phyloP scores from a whole-genome alignment of 345 rosid species.

The Acer campestre region DNA sequence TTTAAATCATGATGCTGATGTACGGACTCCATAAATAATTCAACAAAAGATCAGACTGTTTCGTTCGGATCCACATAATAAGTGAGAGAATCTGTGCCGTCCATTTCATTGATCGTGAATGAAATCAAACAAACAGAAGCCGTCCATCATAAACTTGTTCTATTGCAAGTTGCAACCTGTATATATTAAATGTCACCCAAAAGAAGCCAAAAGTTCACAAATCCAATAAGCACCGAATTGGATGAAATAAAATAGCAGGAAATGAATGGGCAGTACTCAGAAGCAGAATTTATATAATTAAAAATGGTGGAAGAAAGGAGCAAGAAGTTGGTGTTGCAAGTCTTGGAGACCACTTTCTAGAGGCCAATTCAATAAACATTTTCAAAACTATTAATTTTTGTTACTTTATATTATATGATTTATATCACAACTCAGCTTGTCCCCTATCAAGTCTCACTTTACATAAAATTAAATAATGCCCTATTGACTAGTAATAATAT shows the following conservation, averaged over 20 bases:
- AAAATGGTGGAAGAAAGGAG: background rate
- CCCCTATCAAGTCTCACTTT: conserved; percentile 17
- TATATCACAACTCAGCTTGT: conserved; percentile 37
- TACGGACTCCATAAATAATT: conserved; percentile 17
- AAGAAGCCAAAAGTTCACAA: conserved; percentile 1
- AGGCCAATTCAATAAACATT: background rate
- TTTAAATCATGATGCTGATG: conserved; percentile 16
- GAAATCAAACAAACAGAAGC: background rate
- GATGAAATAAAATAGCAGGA: background rate
- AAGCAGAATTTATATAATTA: background rate
- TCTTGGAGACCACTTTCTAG: conserved; percentile 23
- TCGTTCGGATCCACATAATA: background rate
- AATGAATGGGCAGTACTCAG: background rate
- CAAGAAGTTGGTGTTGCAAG: conserved; percentile 14
- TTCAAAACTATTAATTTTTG: conserved; percentile 11
- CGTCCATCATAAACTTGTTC: background rate
- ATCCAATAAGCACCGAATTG: background rate
- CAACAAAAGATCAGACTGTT: background rate
- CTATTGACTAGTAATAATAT: too few species aligned
- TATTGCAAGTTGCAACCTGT: background rate
- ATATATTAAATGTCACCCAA: background rate
- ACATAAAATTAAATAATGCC: background rate
- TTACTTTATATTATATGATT: conserved; percentile 8
- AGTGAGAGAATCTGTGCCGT: background rate
- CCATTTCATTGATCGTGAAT: background rate